Conservation (phyloP, 306 rosid genomes). For the Ormosia semicastrata region DNA sequence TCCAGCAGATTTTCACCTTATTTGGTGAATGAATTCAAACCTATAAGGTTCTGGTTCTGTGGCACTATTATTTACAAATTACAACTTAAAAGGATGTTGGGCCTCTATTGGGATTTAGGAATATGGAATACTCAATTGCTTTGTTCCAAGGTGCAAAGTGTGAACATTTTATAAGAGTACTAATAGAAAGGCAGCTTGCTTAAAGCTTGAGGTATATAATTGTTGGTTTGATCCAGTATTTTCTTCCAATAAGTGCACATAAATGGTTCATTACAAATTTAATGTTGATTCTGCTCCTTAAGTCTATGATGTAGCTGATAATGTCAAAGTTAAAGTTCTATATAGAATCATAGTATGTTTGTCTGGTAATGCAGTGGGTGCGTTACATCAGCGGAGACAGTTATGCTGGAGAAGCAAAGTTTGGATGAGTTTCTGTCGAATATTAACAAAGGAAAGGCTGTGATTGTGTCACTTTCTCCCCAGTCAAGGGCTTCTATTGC, state of each 20-base stretch:
- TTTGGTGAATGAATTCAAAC: neutral
- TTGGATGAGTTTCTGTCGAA: conserved; percentile 84
- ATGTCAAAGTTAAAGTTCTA: neutral
- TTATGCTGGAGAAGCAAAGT: conserved; percentile 98
- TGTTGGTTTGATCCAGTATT: neutral
- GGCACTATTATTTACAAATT: no score
- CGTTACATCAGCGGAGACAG: conserved; percentile 91
- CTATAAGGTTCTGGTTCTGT: neutral
- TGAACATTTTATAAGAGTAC: neutral
- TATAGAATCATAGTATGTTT: neutral
- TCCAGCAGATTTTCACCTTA: neutral
- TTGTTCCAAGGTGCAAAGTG: neutral
- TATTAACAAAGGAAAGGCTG: conserved; percentile 60
- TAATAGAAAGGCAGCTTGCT: neutral
- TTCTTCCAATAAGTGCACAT: neutral
- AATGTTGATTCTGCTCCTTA: neutral
- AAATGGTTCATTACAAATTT: no score
- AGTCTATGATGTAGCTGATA: conserved; percentile 13
- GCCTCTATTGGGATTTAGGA: neutral
- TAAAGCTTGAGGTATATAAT: neutral
- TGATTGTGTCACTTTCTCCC: conserved; percentile 83
- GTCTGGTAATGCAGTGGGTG: conserved; percentile 72
- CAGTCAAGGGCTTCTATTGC: conserved; percentile 96
- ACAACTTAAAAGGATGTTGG: no score
- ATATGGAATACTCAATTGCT: neutral